Conservation (phyloP, 805 yeast genomes). For the Tetrapisispora iriomotensis region DNA sequence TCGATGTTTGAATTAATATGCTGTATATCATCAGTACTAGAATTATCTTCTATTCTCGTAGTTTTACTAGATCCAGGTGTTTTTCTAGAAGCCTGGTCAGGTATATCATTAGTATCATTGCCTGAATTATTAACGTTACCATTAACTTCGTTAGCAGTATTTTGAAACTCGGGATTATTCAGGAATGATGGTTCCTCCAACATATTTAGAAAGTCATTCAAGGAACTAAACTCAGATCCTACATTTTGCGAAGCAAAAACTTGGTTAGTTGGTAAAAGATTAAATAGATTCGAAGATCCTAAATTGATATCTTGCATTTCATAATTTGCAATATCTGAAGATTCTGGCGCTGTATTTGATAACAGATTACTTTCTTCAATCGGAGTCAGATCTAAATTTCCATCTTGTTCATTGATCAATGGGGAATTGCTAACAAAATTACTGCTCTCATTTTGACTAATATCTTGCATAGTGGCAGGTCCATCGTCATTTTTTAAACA, state of each 20-base stretch:
- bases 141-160: conserved; percentile 53
- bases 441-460: no score
- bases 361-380: no score
- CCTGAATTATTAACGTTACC: neutral
- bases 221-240: conserved; percentile 82
- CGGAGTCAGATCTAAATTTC: no score
- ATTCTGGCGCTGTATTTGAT: neutral
- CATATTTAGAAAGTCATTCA: conserved; percentile 83
- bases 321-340: neutral
- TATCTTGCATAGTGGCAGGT: neutral
- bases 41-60: no score
- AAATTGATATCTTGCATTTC: neutral
- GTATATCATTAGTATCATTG: neutral
- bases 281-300: neutral
- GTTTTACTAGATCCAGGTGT: no score
- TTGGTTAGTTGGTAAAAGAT: conserved; percentile 33
- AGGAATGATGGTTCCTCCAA: conserved; percentile 63
- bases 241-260: conserved; percentile 85
- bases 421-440: no score
- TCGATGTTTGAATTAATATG: neutral
- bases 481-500: conserved; percentile 31
- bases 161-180: conserved; percentile 4
- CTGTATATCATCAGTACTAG: neutral
- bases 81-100: neutral
- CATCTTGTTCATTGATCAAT: no score